phyloP scores from a whole-genome alignment of 164 flowering plant genomes.

The Macadamia integrifolia region DNA sequence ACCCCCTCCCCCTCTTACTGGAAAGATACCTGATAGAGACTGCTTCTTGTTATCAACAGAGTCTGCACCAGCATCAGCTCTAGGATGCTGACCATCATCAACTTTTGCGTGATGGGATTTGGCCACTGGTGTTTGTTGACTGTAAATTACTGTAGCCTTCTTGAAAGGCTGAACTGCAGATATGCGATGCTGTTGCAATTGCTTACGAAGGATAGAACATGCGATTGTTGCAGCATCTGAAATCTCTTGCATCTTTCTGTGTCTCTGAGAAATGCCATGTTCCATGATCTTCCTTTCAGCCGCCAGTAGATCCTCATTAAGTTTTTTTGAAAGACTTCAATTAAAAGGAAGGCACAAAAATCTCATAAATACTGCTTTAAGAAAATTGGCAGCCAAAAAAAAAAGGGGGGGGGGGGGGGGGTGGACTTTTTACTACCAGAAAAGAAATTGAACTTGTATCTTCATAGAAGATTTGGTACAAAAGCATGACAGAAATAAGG shows the following conservation, averaged over 20 bases:
- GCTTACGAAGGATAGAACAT: constrained; percentile 62
- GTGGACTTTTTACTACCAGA: too few relatives aligned
- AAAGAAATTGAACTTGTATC: too few relatives aligned
- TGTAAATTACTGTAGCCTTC: constrained; percentile 6
- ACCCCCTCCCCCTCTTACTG: background rate
- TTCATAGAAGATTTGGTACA: too few relatives aligned
- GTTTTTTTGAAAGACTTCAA: constrained; percentile 54
- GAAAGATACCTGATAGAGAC: constrained; percentile 36
- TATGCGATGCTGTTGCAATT: constrained; percentile 44
- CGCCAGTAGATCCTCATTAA: constrained; percentile 40
- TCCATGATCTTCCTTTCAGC: constrained; percentile 45
- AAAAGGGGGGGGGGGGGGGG: too few relatives aligned
- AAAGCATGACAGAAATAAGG: too few relatives aligned
- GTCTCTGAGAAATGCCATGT: constrained; percentile 34
- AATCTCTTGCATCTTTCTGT: constrained; percentile 43
- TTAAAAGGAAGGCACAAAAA: constrained; percentile 5
- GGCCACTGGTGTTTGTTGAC: constrained; percentile 7
- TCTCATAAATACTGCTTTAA: too few relatives aligned
- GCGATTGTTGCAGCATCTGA: constrained; percentile 56
- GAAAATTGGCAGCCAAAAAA: too few relatives aligned
- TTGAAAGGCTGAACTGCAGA: constrained; percentile 22
- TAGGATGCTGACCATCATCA: constrained; percentile 8
- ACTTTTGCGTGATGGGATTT: constrained; percentile 10
- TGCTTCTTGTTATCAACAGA: constrained; percentile 9
- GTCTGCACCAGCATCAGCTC: constrained; percentile 7